A percentile compares a stretch with the other conserved stretches of the same genome.
phyloP scores from a whole-genome alignment of 768 basidiomycete species.

The Suillus brevipes region DNA sequence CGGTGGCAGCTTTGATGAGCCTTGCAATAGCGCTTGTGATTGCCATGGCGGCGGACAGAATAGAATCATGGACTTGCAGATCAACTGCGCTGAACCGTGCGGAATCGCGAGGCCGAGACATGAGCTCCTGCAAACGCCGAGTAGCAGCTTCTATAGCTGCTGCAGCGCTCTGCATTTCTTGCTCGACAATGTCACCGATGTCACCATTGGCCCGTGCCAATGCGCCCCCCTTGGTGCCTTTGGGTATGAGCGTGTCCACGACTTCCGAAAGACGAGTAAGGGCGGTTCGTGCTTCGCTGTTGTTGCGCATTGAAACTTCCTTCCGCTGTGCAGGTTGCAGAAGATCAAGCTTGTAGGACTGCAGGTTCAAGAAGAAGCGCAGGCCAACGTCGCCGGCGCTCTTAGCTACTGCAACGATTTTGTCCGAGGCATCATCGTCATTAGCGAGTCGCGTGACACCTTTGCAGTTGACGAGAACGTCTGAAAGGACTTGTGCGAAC shows the following conservation, averaged over 20 bases:
- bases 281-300: slow-evolving; percentile 79
- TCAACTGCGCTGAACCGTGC: slow-evolving; percentile 89
- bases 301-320: slow-evolving; percentile 88
- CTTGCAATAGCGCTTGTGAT: slow-evolving; percentile 95
- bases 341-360: slow-evolving; percentile 91
- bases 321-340: slow-evolving; percentile 72
- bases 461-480: slow-evolving; percentile 92
- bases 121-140: slow-evolving; percentile 84
- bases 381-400: slow-evolving; percentile 84
- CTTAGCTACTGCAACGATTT: slow-evolving; percentile 82
- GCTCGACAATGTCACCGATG: slow-evolving; percentile 93
- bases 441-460: slow-evolving; percentile 91
- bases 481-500: slow-evolving; percentile 88
- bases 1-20: slow-evolving; percentile 94
- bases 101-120: slow-evolving; percentile 86
- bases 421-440: slow-evolving; percentile 91
- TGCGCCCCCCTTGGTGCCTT: slow-evolving; percentile 68
- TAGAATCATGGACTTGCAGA: slow-evolving; percentile 96
- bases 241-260: slow-evolving; percentile 84
- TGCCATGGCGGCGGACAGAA: slow-evolving; percentile 88
- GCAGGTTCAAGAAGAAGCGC: slow-evolving; percentile 92
- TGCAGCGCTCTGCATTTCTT: slow-evolving; percentile 93
- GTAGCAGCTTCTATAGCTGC: slow-evolving; percentile 93
- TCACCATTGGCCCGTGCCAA: slow-evolving; percentile 84
- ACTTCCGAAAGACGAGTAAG: slow-evolving; percentile 84